Evolutionary conservation across 2,329 filamentous ascomycete species (phyloP).

Genomic region (Fusarium miscanthi): DNA sequence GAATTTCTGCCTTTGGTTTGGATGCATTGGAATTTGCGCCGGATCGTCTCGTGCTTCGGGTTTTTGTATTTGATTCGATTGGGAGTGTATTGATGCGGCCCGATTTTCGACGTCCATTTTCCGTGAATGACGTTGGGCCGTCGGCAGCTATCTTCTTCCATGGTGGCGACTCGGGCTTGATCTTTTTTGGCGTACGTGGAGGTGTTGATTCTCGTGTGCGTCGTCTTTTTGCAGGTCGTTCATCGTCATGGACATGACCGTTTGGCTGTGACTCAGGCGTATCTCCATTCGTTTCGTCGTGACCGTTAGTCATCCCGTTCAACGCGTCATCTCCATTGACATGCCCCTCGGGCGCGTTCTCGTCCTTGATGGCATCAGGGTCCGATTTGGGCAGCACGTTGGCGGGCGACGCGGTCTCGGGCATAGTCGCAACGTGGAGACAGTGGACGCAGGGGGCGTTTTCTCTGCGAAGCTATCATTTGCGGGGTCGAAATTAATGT

Average conservation of each 20-base stretch:
- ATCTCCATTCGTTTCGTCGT: conserved; percentile 40
- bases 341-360: conserved; percentile 36
- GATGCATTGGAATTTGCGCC: conserved; percentile 49
- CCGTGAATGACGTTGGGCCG: conserved; percentile 86
- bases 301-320: conserved; percentile 23
- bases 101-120: conserved; percentile 76
- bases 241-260: conserved; percentile 53
- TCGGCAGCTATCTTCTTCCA: conserved; percentile 91
- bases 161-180: conserved; percentile 77
- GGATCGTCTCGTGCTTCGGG: conserved; percentile 62
- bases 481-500: conserved; percentile 66
- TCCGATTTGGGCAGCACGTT: conserved; percentile 50
- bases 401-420: conserved; percentile 68
- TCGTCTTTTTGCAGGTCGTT: conserved; percentile 72
- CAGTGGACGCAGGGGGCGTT: conserved; percentile 59
- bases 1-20: conserved; percentile 48
- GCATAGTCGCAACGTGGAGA: conserved; percentile 64
- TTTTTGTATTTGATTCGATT: conserved; percentile 63
- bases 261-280: conserved; percentile 52
- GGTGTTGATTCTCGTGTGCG: conserved; percentile 65
- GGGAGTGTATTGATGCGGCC: conserved; percentile 71
- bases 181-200: conserved; percentile 54
- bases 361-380: conserved; percentile 42
- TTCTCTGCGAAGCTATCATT: conserved; percentile 69
- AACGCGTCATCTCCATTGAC: conserved; percentile 35